phyloP scores from a whole-genome alignment of 2,329 filamentous ascomycete genomes.

The Penicillium expansum region DNA sequence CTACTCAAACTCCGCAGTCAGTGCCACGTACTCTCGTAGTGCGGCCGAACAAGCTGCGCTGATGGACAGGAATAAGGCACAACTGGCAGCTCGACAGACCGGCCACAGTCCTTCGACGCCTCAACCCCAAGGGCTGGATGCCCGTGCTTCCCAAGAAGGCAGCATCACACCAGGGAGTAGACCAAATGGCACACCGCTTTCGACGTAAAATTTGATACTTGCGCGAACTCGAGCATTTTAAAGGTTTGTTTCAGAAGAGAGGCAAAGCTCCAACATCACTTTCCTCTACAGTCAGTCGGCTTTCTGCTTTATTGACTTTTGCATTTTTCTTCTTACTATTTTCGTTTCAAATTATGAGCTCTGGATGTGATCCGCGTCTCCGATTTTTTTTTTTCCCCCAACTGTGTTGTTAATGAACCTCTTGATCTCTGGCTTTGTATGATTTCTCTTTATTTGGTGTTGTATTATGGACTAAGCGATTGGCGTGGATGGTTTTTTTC shows the following conservation, averaged over 20 bases:
- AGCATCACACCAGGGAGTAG: conserved; percentile 36
- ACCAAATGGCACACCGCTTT: conserved; percentile 32
- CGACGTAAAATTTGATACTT: conserved; percentile 15
- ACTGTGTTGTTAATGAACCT: conserved; percentile 22
- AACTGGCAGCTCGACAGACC: conserved; percentile 32
- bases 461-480: conserved; percentile 22
- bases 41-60: conserved; percentile 41
- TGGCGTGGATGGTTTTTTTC: conserved; percentile 26
- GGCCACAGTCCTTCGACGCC: conserved; percentile 36
- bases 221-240: not conserved
- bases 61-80: conserved; percentile 41
- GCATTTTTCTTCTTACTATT: not conserved
- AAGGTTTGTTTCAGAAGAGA: not conserved
- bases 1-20: conserved; percentile 37
- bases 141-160: conserved; percentile 33
- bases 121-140: conserved; percentile 29
- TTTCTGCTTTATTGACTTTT: not conserved
- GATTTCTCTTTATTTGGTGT: conserved; percentile 16
- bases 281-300: not conserved
- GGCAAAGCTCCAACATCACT: not conserved
- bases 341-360: not conserved
- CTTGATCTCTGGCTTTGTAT: conserved; percentile 16
- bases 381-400: conserved; percentile 5
- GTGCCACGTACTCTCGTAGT: conserved; percentile 39
- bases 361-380: not conserved